Base-by-base conservation (phyloP, 139 green algal genomes). In the Chlamydomonas urium region DNA sequence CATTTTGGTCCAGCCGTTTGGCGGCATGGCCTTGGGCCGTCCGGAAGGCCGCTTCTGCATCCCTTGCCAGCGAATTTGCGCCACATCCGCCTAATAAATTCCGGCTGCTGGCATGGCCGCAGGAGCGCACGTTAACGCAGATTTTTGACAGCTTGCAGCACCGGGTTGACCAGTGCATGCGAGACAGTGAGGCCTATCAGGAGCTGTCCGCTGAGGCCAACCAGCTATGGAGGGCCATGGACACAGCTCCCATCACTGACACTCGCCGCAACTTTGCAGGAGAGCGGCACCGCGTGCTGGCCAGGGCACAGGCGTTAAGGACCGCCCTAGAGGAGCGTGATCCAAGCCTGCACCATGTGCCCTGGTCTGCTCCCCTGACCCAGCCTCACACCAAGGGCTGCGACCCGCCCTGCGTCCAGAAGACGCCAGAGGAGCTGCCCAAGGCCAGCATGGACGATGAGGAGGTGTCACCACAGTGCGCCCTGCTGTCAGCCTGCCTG, bases 401-500 rank as follows among this genome's bases (percentile, higher is more conserved):
- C 53, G 17, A 31, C 53, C 10, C 10, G 23, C 10, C 23, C 53
- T 5, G 19, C 53, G 60, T 42, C 33, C 60, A 38, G 33, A 26
- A 24, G 10, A 67, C 33, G 60, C 60, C 33, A 26, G 10, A 4
- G 60, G 19, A 6, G 10, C 38, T 26, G 26, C 60, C 32, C 33
- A 21, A 21, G 32, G 26, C 33, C 4, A 23, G 26, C 60, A 45
- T 47, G 65, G 71, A 71, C 29, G 21, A 31, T 10, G 33, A 26
- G 4, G 60, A 67, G 23, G 60, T 67, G 32, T n/a, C 60, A 24
- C 60, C 32, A 6, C 29, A 57, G 29, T 37, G 60, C 36, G 66
- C 58, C 42, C n/a, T 77, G 32, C 31, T 62, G 38, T 66, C 38
- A 3, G 71, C 65, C 4, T 77, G 71, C 71, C 61, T 77, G 60